These are phyloP conservation scores for Syzygium jambos DNA, from an alignment of 345 rosid genomes.

Conservation along the genomic window DNA sequence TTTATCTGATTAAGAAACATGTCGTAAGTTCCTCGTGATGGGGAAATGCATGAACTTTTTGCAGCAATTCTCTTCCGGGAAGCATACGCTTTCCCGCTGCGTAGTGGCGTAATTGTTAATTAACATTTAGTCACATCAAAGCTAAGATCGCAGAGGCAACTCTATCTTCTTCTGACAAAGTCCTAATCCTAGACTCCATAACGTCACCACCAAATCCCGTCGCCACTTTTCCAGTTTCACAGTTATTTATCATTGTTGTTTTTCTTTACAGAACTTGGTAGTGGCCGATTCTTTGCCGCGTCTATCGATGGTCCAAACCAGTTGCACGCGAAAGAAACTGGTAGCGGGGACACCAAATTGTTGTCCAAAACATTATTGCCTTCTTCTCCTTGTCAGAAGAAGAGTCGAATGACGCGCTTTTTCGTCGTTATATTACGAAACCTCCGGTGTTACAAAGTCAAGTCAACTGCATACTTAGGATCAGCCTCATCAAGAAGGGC, in stretches of 20 bases:
- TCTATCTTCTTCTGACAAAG: neutral
- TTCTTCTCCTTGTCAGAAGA: neutral
- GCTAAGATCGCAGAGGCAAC: neutral
- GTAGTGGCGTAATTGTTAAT: too few species aligned
- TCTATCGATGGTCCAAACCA: neutral
- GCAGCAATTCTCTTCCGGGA: too few species aligned
- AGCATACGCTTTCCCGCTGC: too few species aligned
- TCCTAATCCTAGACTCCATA: neutral
- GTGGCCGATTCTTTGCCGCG: neutral
- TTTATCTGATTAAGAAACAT: neutral
- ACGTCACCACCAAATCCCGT: neutral
- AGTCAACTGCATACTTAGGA: neutral
- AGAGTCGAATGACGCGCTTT: neutral
- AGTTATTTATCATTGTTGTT: too few species aligned
- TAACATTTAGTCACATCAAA: neutral
- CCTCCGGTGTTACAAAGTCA: neutral
- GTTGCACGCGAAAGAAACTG: neutral
- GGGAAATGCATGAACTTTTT: neutral
- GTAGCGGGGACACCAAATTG: neutral
- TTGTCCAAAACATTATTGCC: neutral
- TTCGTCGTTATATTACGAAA: neutral
- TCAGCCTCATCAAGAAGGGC: too few species aligned
- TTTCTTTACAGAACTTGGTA: neutral
- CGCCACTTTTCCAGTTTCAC: too few species aligned
- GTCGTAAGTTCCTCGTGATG: neutral